These are phyloP conservation scores for Neophaeococcomyces mojaviensis DNA, from an alignment of 2,329 filamentous ascomycete species.

Conservation along the genomic window DNA sequence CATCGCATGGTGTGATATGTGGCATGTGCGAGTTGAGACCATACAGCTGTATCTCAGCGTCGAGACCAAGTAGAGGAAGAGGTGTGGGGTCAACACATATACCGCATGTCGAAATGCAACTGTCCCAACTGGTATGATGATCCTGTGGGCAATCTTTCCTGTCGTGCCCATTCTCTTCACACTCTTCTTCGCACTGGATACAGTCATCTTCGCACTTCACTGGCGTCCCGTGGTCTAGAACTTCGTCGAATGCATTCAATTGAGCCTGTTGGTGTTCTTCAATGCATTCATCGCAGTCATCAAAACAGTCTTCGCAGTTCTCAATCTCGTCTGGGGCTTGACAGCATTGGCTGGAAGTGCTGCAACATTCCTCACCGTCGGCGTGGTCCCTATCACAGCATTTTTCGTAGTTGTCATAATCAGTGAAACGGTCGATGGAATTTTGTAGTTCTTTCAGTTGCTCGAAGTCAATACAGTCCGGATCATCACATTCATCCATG, in stretches of 20 bases:
- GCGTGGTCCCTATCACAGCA: conserved; percentile 8
- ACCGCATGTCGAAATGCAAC: conserved; percentile 3
- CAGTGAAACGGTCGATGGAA: conserved; percentile 6
- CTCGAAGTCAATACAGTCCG: conserved; percentile 7
- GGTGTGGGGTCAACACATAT: conserved; percentile 8
- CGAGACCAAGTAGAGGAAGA: conserved; percentile 2
- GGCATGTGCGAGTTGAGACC: conserved; percentile 4
- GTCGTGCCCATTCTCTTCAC: conserved; percentile 18
- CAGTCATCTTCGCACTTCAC: conserved; percentile 12
- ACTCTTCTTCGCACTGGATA: conserved; percentile 12
- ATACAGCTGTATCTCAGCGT: conserved; percentile 5
- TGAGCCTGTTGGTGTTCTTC: conserved; percentile 10
- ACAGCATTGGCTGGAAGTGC: not conserved
- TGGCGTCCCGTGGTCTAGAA: conserved; percentile 1
- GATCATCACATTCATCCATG: conserved; percentile 10
- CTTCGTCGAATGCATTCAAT: not conserved
- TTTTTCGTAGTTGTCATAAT: conserved; percentile 6
- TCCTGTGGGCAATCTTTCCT: conserved; percentile 20
- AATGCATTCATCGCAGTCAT: conserved; percentile 21
- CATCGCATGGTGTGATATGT: conserved; percentile 8
- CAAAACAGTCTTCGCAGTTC: conserved; percentile 6
- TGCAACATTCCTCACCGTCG: conserved; percentile 3
- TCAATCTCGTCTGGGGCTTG: not conserved
- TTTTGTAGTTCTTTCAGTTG: conserved; percentile 7
- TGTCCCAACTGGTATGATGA: conserved; percentile 18